phyloP scores from a whole-genome alignment of 2,329 filamentous ascomycete species.

The Davidsoniella virescens region DNA sequence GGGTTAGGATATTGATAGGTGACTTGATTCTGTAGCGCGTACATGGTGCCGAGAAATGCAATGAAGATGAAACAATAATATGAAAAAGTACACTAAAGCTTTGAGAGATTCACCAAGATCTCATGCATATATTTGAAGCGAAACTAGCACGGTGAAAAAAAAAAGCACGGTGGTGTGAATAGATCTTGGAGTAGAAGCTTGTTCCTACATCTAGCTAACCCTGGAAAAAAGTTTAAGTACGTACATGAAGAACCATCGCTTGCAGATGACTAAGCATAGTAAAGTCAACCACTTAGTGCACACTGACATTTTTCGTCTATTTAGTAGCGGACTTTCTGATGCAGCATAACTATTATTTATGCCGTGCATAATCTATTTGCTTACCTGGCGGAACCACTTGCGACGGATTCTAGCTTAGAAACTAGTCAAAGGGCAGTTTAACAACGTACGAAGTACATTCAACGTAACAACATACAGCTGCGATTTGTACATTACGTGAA shows the following conservation, averaged over 20 bases:
- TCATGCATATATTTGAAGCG: background rate
- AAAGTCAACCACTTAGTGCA: constrained; percentile 4
- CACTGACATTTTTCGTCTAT: constrained; percentile 6
- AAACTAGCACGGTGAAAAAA: background rate
- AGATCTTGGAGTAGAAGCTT: background rate
- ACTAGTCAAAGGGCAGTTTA: background rate
- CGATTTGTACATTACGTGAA: too few relatives aligned
- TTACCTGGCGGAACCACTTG: too few relatives aligned
- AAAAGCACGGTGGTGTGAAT: background rate
- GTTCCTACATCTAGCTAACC: background rate
- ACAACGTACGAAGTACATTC: background rate
- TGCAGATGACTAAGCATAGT: background rate
- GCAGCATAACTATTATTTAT: background rate
- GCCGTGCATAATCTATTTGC: background rate
- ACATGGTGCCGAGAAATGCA: constrained; percentile 1
- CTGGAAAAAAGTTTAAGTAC: constrained; percentile 2
- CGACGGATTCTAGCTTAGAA: too few relatives aligned
- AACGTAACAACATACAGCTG: background rate
- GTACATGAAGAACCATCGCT: background rate
- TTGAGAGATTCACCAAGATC: background rate
- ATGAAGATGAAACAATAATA: background rate
- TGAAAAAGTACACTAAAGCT: background rate
- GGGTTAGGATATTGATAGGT: constrained; percentile 11
- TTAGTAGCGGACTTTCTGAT: background rate
- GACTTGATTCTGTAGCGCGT: constrained; percentile 10